These are phyloP conservation scores for Pleurotus ostreatus DNA, from an alignment of 768 basidiomycete genomes.

Conservation along the genomic window DNA sequence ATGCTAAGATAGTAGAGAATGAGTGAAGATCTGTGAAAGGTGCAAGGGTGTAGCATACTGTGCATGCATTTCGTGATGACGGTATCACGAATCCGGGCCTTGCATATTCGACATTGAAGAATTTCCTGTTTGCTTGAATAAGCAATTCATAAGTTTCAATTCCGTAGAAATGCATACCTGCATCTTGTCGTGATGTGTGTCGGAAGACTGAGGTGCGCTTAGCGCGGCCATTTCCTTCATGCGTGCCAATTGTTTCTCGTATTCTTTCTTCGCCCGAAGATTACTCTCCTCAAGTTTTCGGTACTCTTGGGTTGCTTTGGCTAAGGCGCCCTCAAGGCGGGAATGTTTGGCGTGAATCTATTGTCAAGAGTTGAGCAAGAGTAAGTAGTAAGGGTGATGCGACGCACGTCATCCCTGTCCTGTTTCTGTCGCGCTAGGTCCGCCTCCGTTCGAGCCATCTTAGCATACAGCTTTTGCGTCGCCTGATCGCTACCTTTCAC, in stretches of 20 bases:
- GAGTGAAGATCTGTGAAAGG: too few species aligned
- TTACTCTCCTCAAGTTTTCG: conserved; percentile 46
- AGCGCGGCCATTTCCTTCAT: conserved; percentile 23
- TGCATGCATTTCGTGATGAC: conserved; percentile 90
- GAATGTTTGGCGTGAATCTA: conserved; percentile 25
- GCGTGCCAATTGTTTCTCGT: conserved; percentile 45
- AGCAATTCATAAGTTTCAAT: background rate
- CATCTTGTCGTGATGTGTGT: conserved; percentile 19
- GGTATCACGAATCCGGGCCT: conserved; percentile 68
- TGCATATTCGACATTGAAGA: conserved; percentile 88
- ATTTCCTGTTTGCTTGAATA: conserved; percentile 54
- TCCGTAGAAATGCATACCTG: conserved; percentile 12
- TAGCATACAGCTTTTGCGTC: conserved; percentile 22
- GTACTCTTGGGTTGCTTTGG: conserved; percentile 31
- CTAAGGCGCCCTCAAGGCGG: conserved; percentile 30
- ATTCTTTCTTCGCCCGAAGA: conserved; percentile 41
- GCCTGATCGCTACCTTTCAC: too few species aligned
- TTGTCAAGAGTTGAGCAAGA: background rate
- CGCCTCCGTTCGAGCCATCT: conserved; percentile 26
- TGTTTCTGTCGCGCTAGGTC: conserved; percentile 35
- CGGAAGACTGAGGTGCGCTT: background rate
- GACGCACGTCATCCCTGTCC: conserved; percentile 34
- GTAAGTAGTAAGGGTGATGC: background rate
- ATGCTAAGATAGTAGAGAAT: conserved; percentile 45
- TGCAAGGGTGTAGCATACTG: conserved; percentile 45